These are phyloP conservation scores for Saccharomycopsis crataegensis DNA, from an alignment of 1,139 yeast species.

Conservation along the genomic window DNA sequence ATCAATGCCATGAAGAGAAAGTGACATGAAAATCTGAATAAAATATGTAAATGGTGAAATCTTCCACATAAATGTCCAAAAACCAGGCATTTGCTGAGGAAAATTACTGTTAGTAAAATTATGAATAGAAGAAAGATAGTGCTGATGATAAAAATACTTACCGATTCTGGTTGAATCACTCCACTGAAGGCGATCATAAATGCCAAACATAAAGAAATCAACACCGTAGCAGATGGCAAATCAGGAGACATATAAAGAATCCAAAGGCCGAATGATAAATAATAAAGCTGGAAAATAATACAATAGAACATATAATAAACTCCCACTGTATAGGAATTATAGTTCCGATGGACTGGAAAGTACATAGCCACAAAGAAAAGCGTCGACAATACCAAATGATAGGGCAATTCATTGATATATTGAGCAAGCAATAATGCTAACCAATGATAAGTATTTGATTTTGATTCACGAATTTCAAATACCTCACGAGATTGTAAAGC, in stretches of 20 bases:
- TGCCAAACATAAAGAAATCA: slow-evolving; percentile 44
- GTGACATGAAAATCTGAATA: slow-evolving; percentile 24
- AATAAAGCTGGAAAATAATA: slow-evolving; percentile 49
- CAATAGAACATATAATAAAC: slow-evolving; percentile 45
- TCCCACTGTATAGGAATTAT: slow-evolving; percentile 45
- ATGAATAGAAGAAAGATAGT: too few relatives aligned
- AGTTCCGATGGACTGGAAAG: slow-evolving; percentile 48
- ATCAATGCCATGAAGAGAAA: slow-evolving; percentile 24
- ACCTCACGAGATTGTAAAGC: slow-evolving; percentile 49
- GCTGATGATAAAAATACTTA: too few relatives aligned
- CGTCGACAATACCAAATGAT: slow-evolving; percentile 44
- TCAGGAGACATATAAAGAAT: slow-evolving; percentile 53
- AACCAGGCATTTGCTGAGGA: not conserved
- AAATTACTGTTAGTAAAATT: too few relatives aligned
- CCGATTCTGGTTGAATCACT: slow-evolving; percentile 44
- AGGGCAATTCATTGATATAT: slow-evolving; percentile 47
- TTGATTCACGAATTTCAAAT: slow-evolving; percentile 55
- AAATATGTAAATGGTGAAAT: slow-evolving; percentile 33
- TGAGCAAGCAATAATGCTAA: slow-evolving; percentile 46
- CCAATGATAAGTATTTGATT: slow-evolving; percentile 63
- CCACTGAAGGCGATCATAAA: slow-evolving; percentile 56
- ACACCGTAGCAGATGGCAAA: slow-evolving; percentile 53
- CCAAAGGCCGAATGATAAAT: slow-evolving; percentile 46
- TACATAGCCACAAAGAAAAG: slow-evolving; percentile 47
- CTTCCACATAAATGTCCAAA: slow-evolving; percentile 34